These are phyloP conservation scores for Dittrichia graveolens DNA, from an alignment of 129 eudicot species.

Conservation along the genomic window DNA sequence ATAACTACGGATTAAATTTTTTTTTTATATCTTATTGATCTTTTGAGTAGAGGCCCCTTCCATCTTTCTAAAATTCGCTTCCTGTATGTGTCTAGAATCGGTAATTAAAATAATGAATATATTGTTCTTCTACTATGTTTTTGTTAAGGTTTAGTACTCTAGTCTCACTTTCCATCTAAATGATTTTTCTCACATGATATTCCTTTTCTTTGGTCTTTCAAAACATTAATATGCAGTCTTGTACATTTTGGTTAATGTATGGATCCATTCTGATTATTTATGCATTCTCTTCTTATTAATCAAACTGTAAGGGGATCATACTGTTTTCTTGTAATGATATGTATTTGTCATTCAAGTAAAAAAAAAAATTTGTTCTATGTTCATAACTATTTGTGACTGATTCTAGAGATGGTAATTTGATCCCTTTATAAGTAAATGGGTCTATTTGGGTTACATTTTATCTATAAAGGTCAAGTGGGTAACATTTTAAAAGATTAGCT, in stretches of 20 bases:
- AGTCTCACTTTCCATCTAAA: neutral
- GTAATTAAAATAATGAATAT: neutral
- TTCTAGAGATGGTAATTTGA: neutral
- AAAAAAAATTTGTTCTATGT: neutral
- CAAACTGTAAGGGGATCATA: neutral
- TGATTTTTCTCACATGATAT: neutral
- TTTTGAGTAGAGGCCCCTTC: neutral
- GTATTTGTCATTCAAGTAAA: neutral
- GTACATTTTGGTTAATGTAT: neutral
- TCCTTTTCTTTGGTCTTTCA: neutral
- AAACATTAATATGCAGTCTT: neutral
- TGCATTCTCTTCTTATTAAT: neutral
- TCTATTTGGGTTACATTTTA: neutral
- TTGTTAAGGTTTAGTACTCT: neutral
- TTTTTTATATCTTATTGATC: too few relatives aligned
- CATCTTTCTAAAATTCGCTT: neutral
- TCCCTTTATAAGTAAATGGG: neutral
- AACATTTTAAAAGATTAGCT: neutral
- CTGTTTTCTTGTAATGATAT: too few relatives aligned
- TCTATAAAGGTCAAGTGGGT: neutral
- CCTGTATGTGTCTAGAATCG: neutral
- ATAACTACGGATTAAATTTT: neutral
- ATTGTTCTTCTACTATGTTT: neutral
- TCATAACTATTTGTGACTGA: neutral
- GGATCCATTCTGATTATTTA: too few relatives aligned